Base-by-base conservation (phyloP, 805 yeast genomes). In the Yamadazyma phyllophila region DNA sequence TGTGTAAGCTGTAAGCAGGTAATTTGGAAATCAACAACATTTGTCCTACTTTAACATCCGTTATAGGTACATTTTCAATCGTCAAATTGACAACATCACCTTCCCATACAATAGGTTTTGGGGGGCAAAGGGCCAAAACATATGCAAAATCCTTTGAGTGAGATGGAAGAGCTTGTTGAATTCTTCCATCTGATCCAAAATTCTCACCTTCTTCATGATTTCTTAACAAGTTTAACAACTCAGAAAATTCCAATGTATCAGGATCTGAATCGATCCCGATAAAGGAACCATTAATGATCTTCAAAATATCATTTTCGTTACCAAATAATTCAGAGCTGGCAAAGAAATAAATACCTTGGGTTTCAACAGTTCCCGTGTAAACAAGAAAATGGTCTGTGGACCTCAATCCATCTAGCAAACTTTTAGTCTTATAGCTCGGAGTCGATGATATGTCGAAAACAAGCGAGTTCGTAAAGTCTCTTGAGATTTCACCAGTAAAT, bases 21-120 rank as follows among this genome's bases (percentile, higher is more conserved):
- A 91, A 86, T 48, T 82, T 88, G 0, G 88, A 75, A 1, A 88
- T 77, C 43, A 88, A 63, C 26, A 88, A 59, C 52, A 85, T 74
- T 45, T 82, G 80, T 2, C 95, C 94, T 9, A 78, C 80, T 48
- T 75, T 77, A n/a, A 86, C 68, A 45, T 82, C 83, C 17, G 80
- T 70, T 2, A 76, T 65, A 0, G 82, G 78, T 2, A 77, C 66
- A 2, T 64, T 58, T 9, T 68, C 74, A 11, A 80, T 61, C 11
- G 74, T 71, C 5, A 87, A 61, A 36, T 81, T 77, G 32, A 83
- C 74, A 51, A 85, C 82, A 13, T 79, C 75, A 4, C 97, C 97
- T 49, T 86, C 90, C 98, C 98, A 92, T 40, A 87, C 80, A 64
- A 91, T 77, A 0, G 97, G 95, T 56, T 88, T 88, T 2, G 83